Base-by-base conservation (phyloP, 768 basidiomycete species). In the Fistulinella prunicolor region DNA sequence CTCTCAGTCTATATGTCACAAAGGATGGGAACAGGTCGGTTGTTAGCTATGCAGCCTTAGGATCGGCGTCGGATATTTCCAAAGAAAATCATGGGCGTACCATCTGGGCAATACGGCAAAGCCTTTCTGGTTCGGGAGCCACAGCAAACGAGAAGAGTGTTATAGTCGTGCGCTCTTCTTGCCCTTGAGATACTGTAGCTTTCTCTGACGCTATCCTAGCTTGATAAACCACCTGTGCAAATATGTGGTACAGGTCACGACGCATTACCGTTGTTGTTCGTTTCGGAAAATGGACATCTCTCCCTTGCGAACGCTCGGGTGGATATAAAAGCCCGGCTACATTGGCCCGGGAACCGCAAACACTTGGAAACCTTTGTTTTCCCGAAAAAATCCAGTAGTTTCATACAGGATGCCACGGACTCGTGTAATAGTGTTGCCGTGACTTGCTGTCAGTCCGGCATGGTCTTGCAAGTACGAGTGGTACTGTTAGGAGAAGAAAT, bases 71-170 rank as follows among this genome's bases (percentile, higher is more conserved):
- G 6, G 80, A 78, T 20, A 46, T 79, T 1, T 47, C 65, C 28
- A 35, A 53, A 32, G 70, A 75, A 20, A 69, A 74, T 19, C 62
- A 64, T 37, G 76, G 75, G 6, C 72, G 77, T 40, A 80, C 77
- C 0, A 66, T 87, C 42, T 85, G 82, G 78, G 68, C 72, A 46
- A 86, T 86, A 82, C 75, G 70, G 55, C 79, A 85, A 56, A 70
- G 70, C 47, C 48, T 78, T n/a, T 73, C 71, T 24, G 69, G 71
- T 14, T 61, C 54, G 61, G 52, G 56, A 46, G 23, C 44, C 12
- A 23, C 57, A 53, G 46, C 67, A 58, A 35, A 67, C 64, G 66
- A 74, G 69, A 77, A 72, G 65, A 75, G 62, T 44, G 61, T 62
- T 24, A 59, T 68, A 30, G 60, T 75, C 54, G 80, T 84, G 59